Conservation (phyloP, 2,329 filamentous ascomycete species). For the Massarina eburnea region DNA sequence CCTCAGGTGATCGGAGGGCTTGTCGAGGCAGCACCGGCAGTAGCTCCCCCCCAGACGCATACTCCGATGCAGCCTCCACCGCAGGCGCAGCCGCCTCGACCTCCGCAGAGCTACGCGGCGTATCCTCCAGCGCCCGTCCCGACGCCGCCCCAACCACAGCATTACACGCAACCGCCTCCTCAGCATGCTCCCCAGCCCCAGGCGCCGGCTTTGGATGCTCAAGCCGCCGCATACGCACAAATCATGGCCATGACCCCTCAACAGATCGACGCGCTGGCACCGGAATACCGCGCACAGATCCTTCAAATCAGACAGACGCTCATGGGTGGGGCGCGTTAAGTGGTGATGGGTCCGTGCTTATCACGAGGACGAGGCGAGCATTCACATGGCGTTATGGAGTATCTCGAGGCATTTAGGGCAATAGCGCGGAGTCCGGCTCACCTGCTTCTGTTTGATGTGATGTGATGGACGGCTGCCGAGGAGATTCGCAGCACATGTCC, state of each 20-base stretch:
- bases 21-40: conserved; percentile 58
- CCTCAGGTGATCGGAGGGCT: conserved; percentile 80
- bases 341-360: not conserved
- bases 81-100: conserved; percentile 26
- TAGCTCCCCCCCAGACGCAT: conserved; percentile 39
- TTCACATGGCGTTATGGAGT: conserved; percentile 4
- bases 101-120: conserved; percentile 33
- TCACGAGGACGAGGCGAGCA: not conserved
- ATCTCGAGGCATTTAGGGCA: conserved; percentile 1
- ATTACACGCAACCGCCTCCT: conserved; percentile 41
- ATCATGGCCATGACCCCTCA: conserved; percentile 79
- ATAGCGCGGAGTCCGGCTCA: conserved; percentile 12
- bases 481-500: not conserved
- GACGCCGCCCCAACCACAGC: conserved; percentile 51
- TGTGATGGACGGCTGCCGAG: not conserved
- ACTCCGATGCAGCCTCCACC: conserved; percentile 35
- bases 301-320: conserved; percentile 72
- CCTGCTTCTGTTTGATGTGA: not conserved
- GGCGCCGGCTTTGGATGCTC: conserved; percentile 26
- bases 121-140: conserved; percentile 51
- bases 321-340: conserved; percentile 31
- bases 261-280: conserved; percentile 76
- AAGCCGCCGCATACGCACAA: conserved; percentile 63
- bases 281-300: conserved; percentile 76
- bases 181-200: conserved; percentile 43